phyloP scores from a whole-genome alignment of 768 basidiomycete species.

The Kwoniella heveanensis region DNA sequence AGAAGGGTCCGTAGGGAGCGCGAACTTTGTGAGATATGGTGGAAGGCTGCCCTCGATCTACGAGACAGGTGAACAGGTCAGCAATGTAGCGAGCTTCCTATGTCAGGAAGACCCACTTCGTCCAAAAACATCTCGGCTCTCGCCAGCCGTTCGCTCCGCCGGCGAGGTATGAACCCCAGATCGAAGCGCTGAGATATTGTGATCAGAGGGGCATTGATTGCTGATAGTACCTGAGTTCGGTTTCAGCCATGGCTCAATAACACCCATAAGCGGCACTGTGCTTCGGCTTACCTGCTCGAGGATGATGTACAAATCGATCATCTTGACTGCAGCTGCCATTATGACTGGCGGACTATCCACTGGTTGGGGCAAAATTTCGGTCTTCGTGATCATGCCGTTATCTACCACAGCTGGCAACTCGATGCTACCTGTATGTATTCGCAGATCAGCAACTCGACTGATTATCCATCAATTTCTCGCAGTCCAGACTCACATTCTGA shows the following conservation, averaged over 20 bases:
- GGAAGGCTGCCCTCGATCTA: conserved; percentile 16
- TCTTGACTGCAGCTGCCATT: conserved; percentile 16
- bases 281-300: conserved; percentile 8
- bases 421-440: conserved; percentile 8
- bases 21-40: conserved; percentile 5
- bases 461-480: no score
- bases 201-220: conserved; percentile 12
- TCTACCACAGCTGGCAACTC: conserved; percentile 15
- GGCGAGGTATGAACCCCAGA: conserved; percentile 3
- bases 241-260: background rate
- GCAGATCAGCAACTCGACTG: no score
- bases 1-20: conserved; percentile 5
- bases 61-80: background rate
- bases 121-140: conserved; percentile 14
- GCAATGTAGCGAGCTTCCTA: no score
- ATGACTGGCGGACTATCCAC: conserved; percentile 12
- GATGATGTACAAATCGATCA: conserved; percentile 13
- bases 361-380: conserved; percentile 15
- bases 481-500: conserved; percentile 20
- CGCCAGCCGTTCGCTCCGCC: conserved; percentile 7
- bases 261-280: background rate
- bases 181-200: conserved; percentile 16
- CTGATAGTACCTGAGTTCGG: conserved; percentile 3
- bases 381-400: conserved; percentile 16
- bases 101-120: background rate